phyloP scores from a whole-genome alignment of 495 filamentous ascomycete genomes.

The Tuber brumale region DNA sequence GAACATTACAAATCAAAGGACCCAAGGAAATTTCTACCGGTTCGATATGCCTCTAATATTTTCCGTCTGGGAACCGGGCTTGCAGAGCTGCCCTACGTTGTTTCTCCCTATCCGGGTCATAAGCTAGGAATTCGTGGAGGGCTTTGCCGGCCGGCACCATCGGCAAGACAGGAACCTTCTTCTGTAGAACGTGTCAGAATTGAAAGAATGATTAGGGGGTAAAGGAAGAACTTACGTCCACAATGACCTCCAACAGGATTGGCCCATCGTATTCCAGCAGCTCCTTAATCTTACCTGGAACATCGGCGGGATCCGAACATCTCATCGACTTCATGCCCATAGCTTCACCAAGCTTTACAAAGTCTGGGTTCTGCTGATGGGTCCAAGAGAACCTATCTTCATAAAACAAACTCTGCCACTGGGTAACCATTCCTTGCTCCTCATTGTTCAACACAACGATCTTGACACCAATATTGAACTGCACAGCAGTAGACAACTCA shows the following conservation, averaged over 20 bases:
- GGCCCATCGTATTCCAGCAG: conserved; percentile 76
- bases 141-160: conserved; percentile 88
- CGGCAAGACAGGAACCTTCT: conserved; percentile 96
- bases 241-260: conserved; percentile 58
- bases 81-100: conserved; percentile 32
- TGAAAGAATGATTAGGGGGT: conserved; percentile 65
- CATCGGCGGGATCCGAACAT: conserved; percentile 60
- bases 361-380: conserved; percentile 82
- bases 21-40: not conserved
- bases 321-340: conserved; percentile 70
- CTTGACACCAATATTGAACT: conserved; percentile 92
- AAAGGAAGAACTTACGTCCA: conserved; percentile 87
- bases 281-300: conserved; percentile 76
- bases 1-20: conserved; percentile 1
- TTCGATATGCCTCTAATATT: conserved; percentile 15
- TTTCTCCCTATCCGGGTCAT: conserved; percentile 52
- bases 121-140: conserved; percentile 89
- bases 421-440: conserved; percentile 94
- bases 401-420: conserved; percentile 93
- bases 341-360: conserved; percentile 74
- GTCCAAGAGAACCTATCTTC: conserved; percentile 87
- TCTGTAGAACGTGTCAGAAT: conserved; percentile 43
- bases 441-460: conserved; percentile 91
- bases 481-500: conserved; percentile 78
- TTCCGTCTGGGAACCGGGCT: conserved; percentile 37